These are phyloP conservation scores for Lepraria neglecta DNA, from an alignment of 495 filamentous ascomycete genomes.

Conservation along the genomic window DNA sequence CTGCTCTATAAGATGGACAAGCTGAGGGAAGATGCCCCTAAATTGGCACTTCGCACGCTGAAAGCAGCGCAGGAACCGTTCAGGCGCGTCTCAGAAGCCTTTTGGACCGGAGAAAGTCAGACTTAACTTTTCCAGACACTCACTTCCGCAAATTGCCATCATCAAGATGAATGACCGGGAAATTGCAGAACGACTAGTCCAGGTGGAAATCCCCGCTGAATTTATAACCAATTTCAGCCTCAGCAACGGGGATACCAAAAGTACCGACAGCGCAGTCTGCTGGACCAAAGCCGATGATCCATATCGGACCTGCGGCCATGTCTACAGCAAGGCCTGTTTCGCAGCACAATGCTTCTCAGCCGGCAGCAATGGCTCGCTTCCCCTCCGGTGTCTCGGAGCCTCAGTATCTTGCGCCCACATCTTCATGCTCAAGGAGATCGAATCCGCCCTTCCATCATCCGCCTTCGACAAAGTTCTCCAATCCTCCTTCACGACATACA, in stretches of 20 bases:
- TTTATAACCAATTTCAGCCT: too few species aligned
- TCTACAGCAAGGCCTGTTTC: slow-evolving; percentile 45
- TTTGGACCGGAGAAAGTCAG: too few species aligned
- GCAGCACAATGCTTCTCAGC: slow-evolving; percentile 32
- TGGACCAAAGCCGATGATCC: slow-evolving; percentile 37
- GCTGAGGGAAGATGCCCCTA: neutral
- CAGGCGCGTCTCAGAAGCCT: slow-evolving; percentile 2
- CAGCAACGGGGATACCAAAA: neutral
- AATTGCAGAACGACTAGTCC: too few species aligned
- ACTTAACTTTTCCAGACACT: too few species aligned
- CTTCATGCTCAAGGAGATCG: slow-evolving; percentile 34
- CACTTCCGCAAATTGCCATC: too few species aligned
- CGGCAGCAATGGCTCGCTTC: slow-evolving; percentile 12
- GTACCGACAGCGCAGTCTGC: slow-evolving; percentile 38
- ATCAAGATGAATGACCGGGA: too few species aligned
- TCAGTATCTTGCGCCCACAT: slow-evolving; percentile 26
- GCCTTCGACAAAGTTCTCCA: slow-evolving; percentile 38
- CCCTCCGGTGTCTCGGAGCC: slow-evolving; percentile 33
- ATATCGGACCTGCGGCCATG: slow-evolving; percentile 39
- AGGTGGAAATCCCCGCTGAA: too few species aligned
- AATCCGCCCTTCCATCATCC: slow-evolving; percentile 30
- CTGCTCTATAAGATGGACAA: slow-evolving; percentile 8
- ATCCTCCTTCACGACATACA: slow-evolving; percentile 35
- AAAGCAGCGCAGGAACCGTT: slow-evolving; percentile 20
- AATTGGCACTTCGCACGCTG: slow-evolving; percentile 7